Percentiles rank a stretch among this genome's conserved stretches.
Conservation (phyloP, 2,329 filamentous ascomycete species). For the Curvularia verruculosa region DNA sequence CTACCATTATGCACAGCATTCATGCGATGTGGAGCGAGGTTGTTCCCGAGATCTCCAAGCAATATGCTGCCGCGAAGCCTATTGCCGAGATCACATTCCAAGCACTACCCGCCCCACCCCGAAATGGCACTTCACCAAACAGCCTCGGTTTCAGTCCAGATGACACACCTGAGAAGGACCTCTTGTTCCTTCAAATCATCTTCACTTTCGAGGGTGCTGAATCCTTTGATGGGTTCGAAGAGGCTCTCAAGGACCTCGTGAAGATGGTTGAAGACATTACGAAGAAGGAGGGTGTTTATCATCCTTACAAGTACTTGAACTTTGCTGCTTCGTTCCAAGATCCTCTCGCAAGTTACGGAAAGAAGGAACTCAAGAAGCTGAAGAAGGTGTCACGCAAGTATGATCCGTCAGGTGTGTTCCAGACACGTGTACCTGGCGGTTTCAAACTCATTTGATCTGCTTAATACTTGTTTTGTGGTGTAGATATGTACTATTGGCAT, state of each 20-base stretch:
- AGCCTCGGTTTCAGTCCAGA: conserved; percentile 26
- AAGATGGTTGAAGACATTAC: conserved; percentile 26
- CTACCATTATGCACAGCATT: conserved; percentile 26
- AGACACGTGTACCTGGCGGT: conserved; percentile 28
- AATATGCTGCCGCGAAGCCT: conserved; percentile 22
- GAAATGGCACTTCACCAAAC: conserved; percentile 21
- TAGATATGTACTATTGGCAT: neutral
- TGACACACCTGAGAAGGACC: conserved; percentile 21
- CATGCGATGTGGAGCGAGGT: conserved; percentile 27
- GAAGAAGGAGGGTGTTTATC: conserved; percentile 24
- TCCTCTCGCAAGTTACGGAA: conserved; percentile 32
- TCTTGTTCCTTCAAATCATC: conserved; percentile 30
- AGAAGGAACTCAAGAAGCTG: conserved; percentile 14
- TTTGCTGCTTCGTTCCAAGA: conserved; percentile 48
- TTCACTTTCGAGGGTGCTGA: conserved; percentile 28
- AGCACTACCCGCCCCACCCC: conserved; percentile 24
- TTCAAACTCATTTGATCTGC: conserved; percentile 27
- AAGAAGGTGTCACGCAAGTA: conserved; percentile 26
- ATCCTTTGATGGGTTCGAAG: conserved; percentile 22
- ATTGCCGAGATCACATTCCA: conserved; percentile 31
- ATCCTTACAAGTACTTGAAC: conserved; percentile 36
- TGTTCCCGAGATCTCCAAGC: conserved; percentile 20
- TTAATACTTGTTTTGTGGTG: neutral
- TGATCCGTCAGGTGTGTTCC: conserved; percentile 33
- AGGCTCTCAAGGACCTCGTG: conserved; percentile 27